Evolutionary conservation across 495 filamentous ascomycete genomes (phyloP).

Genomic region (Cenococcum geophilum): DNA sequence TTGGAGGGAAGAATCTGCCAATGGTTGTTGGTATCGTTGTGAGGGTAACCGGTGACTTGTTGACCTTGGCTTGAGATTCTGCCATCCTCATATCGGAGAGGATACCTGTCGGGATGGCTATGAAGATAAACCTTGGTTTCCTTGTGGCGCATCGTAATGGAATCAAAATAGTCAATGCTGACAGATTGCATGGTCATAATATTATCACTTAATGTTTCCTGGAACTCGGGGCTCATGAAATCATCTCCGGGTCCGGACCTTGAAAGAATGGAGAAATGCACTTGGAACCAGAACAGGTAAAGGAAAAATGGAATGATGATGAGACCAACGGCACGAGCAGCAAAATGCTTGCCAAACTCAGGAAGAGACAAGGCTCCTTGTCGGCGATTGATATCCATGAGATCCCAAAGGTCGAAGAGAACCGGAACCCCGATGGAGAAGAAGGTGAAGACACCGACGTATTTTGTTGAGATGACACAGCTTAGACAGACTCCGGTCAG

Average conservation of each 20-base stretch:
- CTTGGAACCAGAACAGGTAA: slow-evolving; percentile 99
- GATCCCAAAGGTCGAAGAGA: slow-evolving; percentile 87
- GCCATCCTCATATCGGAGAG: slow-evolving; percentile 92
- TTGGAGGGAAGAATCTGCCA: slow-evolving; percentile 82
- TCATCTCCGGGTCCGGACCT: slow-evolving; percentile 93
- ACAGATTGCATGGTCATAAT: slow-evolving; percentile 79
- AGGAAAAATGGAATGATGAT: slow-evolving; percentile 92
- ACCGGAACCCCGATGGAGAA: slow-evolving; percentile 94
- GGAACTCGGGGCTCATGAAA: slow-evolving; percentile 97
- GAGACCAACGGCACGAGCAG: slow-evolving; percentile 71
- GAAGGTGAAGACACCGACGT: slow-evolving; percentile 94
- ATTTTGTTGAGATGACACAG: slow-evolving; percentile 98
- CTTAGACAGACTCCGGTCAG: slow-evolving; percentile 89
- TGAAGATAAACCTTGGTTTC: slow-evolving; percentile 95
- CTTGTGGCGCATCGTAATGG: slow-evolving; percentile 84
- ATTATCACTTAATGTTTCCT: slow-evolving; percentile 93
- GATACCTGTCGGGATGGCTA: slow-evolving; percentile 84
- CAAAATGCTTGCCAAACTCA: slow-evolving; percentile 84
- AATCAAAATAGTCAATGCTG: slow-evolving; percentile 83
- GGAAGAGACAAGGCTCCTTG: slow-evolving; percentile 68
- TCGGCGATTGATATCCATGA: slow-evolving; percentile 78
- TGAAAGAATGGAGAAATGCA: slow-evolving; percentile 86
- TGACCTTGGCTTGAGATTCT: slow-evolving; percentile 91
- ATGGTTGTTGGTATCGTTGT: slow-evolving; percentile 97
- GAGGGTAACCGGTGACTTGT: slow-evolving; percentile 96